phyloP scores from a whole-genome alignment of 345 rosid species.

The Melaleuca quinquenervia region DNA sequence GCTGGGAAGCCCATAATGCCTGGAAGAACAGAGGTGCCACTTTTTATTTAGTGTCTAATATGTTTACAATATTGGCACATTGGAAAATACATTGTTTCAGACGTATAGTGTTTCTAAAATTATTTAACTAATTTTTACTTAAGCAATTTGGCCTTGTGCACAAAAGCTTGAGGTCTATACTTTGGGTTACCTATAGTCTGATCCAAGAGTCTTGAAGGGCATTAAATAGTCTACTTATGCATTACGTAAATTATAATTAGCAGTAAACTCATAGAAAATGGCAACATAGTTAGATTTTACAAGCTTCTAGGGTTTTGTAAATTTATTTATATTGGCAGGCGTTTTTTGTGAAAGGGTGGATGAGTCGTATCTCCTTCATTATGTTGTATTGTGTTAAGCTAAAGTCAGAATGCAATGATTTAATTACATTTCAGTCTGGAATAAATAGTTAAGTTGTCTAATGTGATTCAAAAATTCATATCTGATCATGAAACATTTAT shows the following conservation, averaged over 20 bases:
- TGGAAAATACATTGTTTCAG: background rate
- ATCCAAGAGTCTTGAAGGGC: background rate
- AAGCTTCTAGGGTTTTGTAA: background rate
- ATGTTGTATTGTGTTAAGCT: background rate
- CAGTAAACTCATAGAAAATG: background rate
- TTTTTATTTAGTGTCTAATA: background rate
- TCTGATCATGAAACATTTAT: background rate
- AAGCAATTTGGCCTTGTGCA: background rate
- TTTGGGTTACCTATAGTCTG: background rate
- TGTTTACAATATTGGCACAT: background rate
- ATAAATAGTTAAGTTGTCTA: background rate
- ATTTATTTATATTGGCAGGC: background rate
- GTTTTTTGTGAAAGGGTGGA: background rate
- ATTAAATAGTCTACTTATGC: background rate
- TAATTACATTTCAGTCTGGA: background rate
- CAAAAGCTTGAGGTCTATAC: background rate
- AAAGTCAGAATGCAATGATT: background rate
- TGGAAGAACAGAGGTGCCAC: slow-evolving; percentile 48
- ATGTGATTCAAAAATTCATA: background rate
- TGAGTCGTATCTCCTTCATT: background rate
- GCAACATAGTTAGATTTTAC: background rate
- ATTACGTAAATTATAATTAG: background rate
- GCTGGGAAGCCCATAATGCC: slow-evolving; percentile 58
- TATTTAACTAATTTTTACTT: background rate
- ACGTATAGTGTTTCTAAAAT: background rate